Percentiles rank a stretch among this genome's conserved stretches.
Conservation (phyloP, 2,329 filamentous ascomycete genomes). For the Didymella sp. region DNA sequence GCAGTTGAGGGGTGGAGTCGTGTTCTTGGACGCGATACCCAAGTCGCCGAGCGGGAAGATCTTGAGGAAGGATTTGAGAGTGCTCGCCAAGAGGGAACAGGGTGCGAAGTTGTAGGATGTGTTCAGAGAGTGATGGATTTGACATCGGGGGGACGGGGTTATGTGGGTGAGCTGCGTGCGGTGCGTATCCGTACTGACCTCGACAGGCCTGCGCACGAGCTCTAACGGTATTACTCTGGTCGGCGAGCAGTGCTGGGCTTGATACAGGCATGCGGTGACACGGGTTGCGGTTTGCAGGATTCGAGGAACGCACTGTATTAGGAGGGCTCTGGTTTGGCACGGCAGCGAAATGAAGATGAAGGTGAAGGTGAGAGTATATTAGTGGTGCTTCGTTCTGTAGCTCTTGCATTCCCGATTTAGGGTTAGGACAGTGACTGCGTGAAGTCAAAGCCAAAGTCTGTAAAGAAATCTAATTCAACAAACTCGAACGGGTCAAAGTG, state of each 20-base stretch:
- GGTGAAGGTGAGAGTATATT: background rate
- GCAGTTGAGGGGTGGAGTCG: conserved; percentile 48
- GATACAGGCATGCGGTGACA: no score
- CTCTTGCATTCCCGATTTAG: no score
- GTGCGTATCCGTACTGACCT: background rate
- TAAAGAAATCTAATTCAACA: conserved; percentile 1
- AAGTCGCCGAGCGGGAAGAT: conserved; percentile 49
- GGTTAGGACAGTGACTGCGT: background rate
- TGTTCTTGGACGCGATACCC: conserved; percentile 47
- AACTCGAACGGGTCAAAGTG: background rate
- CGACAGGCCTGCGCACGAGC: background rate
- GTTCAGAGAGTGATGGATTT: no score
- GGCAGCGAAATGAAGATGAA: background rate
- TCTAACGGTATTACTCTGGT: no score
- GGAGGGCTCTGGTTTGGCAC: background rate
- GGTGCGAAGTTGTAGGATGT: conserved; percentile 34
- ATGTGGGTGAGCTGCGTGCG: no score
- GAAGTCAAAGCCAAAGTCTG: conserved; percentile 7
- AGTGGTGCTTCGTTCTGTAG: no score
- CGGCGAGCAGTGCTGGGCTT: no score
- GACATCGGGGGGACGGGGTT: no score
- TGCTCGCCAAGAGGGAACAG: conserved; percentile 41
- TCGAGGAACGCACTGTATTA: no score
- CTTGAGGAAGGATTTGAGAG: conserved; percentile 46
- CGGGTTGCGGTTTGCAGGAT: no score